Percentiles rank a stretch among this genome's conserved stretches.
Evolutionary conservation across 179 eudicot species (phyloP).

Genomic region (Gypsophila paniculata): DNA sequence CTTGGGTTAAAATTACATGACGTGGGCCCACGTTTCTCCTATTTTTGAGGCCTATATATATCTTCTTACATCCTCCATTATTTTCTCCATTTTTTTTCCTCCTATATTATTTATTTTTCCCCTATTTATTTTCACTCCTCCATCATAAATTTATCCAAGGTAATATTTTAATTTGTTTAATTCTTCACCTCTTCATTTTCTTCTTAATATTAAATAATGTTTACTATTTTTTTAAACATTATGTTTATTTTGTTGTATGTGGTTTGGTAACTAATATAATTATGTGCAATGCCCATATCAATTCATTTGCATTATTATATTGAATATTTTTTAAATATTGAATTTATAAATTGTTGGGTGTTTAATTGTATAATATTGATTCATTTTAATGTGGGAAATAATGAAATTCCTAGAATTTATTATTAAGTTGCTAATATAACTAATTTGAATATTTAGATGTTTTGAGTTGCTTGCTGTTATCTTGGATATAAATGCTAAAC

Average conservation of each 20-base stretch:
- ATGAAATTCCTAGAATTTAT: neutral
- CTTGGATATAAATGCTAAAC: neutral
- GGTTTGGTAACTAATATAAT: no score
- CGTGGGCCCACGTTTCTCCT: conserved; percentile 1
- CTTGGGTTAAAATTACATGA: neutral
- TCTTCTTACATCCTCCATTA: conserved; percentile 1
- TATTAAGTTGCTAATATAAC: neutral
- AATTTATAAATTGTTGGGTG: neutral
- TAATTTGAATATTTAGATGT: neutral
- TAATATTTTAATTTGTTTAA: no score
- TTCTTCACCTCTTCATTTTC: no score
- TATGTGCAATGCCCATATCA: no score
- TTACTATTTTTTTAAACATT: no score
- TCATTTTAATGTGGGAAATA: no score
- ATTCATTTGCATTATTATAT: no score
- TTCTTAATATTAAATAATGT: no score
- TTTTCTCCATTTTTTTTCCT: neutral
- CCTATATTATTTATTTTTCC: neutral
- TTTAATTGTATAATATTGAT: neutral
- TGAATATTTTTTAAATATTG: no score
- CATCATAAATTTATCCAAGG: neutral
- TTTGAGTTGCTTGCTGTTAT: conserved; percentile 7
- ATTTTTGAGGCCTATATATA: conserved; percentile 19
- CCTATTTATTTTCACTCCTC: neutral
- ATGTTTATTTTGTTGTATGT: neutral